Base-by-base conservation (phyloP, 768 basidiomycete genomes). In the Calocybe cyanea region DNA sequence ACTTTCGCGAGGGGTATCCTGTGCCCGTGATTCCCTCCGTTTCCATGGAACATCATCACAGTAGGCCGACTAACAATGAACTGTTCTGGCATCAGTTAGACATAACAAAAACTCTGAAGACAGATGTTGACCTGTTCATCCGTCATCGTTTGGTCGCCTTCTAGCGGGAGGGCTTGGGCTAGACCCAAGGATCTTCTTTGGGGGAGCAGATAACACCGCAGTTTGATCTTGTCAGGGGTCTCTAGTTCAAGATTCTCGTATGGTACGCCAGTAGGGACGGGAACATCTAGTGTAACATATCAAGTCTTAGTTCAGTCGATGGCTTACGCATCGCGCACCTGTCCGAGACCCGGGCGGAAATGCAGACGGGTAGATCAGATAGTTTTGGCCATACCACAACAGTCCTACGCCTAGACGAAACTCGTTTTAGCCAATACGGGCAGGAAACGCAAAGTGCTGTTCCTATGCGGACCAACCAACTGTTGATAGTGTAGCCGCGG, bases 21-120 rank as follows among this genome's bases (percentile, higher is more conserved):
- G 59, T 98, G 95, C 0, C 95, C 94, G 31, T 82, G 72, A 54
- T 91, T 92, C 11, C 88, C 88, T 0, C 82, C 87, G 56, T 90
- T 90, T 6, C 95, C 95, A 55, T 97, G 94, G 45, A 96, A 92
- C 82, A 97, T 89, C 40, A 98, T 63, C 2, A 98, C 73, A 0
- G 92, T 96, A 1, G 95, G 95, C 13, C 92, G 73, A 35, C 62
- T 68, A 3, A 69, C 58, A 21, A 69, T 63, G 45, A 75, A 71
- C 76, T 76, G 25, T 7, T 6, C 7, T 6, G 13, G 2, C 14
- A 43, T 2, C 17, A 1, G 25, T 50, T 18, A 44, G 48, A 30
- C 8, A 13, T 14, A 14, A 8, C 11, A 6, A 32, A 33, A 17
- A 28, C 43, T 13, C 11, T 7, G 13, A 2, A 38, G 14, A 23